A percentile compares a stretch with the other conserved stretches of the same genome.
phyloP scores from a whole-genome alignment of 2,329 filamentous ascomycete species.

The Basipetospora chlamydospora region DNA sequence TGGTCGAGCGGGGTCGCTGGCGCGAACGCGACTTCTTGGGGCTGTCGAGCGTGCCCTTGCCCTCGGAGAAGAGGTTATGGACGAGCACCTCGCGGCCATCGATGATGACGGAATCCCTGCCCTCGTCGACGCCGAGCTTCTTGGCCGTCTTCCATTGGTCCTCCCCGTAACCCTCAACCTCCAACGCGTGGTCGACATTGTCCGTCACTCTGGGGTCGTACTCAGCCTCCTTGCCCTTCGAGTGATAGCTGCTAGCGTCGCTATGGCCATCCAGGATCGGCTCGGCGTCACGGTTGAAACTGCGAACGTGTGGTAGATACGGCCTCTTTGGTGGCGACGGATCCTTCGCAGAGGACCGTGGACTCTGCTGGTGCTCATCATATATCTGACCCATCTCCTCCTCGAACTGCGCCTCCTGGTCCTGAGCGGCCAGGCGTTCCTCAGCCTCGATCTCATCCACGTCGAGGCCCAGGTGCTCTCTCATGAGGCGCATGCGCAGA shows the following conservation, averaged over 20 bases:
- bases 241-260: slow-evolving; percentile 10
- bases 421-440: slow-evolving; percentile 52
- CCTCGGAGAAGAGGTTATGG: slow-evolving; percentile 47
- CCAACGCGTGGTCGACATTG: slow-evolving; percentile 50
- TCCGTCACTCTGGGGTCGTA: slow-evolving; percentile 30
- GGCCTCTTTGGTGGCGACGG: not conserved
- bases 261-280: slow-evolving; percentile 19
- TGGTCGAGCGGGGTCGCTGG: slow-evolving; percentile 7
- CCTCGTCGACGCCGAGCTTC: slow-evolving; percentile 42
- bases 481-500: slow-evolving; percentile 83
- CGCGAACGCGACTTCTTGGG: slow-evolving; percentile 30
- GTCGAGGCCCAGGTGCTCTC: slow-evolving; percentile 90
- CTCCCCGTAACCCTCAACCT: slow-evolving; percentile 62
- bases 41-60: slow-evolving; percentile 41
- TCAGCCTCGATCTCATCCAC: slow-evolving; percentile 82
- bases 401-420: slow-evolving; percentile 28
- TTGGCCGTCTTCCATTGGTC: slow-evolving; percentile 62
- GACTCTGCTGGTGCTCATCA: slow-evolving; percentile 28
- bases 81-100: slow-evolving; percentile 59
- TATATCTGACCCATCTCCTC: slow-evolving; percentile 50
- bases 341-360: not conserved
- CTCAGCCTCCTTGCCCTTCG: slow-evolving; percentile 16
- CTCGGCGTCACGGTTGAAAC: slow-evolving; percentile 64
- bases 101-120: slow-evolving; percentile 57
- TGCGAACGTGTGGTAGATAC: slow-evolving; percentile 21